A percentile compares a stretch with the other conserved stretches of the same genome.
phyloP scores from a whole-genome alignment of 495 filamentous ascomycete genomes.

The Lophiostoma macrostomum region DNA sequence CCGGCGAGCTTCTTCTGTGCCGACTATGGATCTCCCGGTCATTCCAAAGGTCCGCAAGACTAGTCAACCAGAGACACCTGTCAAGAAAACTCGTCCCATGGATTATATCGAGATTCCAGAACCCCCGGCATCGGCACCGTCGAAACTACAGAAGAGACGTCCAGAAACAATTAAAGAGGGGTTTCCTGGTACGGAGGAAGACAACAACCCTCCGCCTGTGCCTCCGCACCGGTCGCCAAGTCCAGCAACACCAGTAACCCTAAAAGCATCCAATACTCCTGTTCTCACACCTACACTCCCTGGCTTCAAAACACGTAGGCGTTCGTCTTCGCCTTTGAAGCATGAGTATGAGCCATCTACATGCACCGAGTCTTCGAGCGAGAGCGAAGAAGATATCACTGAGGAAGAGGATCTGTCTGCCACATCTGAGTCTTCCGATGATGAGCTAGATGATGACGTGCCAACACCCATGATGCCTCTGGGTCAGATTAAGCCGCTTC shows the following conservation, averaged over 20 bases:
- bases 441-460: constrained; percentile 48
- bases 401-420: constrained; percentile 33
- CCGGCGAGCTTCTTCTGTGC: constrained; percentile 56
- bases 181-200: neutral
- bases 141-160: constrained; percentile 39
- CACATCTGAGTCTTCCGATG: constrained; percentile 53
- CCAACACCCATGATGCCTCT: constrained; percentile 41
- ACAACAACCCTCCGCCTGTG: constrained; percentile 40
- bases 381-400: constrained; percentile 39
- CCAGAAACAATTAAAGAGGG: constrained; percentile 15
- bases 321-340: constrained; percentile 91
- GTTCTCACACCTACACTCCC: constrained; percentile 42
- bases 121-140: constrained; percentile 37
- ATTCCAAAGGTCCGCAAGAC: constrained; percentile 57
- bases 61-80: constrained; percentile 41
- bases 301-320: constrained; percentile 47
- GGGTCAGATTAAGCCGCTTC: constrained; percentile 11
- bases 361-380: constrained; percentile 54
- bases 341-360: constrained; percentile 96
- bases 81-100: constrained; percentile 17
- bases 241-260: constrained; percentile 47
- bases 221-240: constrained; percentile 48
- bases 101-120: constrained; percentile 4
- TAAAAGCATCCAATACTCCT: constrained; percentile 47
- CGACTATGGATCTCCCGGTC: constrained; percentile 54